Base-by-base conservation (phyloP, 73 alveolate genomes). In the Paramecium biaurelia region DNA sequence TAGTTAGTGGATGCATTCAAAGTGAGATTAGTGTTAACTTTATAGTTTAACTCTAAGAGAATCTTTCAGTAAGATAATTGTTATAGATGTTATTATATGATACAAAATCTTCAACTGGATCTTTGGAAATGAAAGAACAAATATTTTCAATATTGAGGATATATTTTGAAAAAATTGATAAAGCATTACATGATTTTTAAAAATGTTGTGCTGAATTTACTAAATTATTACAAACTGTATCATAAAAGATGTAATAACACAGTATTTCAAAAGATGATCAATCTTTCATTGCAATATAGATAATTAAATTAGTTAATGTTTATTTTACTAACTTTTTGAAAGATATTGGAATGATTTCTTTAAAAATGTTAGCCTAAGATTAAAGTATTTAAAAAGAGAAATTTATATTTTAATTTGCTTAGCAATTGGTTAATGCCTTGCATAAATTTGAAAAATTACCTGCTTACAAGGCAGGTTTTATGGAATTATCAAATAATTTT, bases 271-370 rank as follows among this genome's bases (percentile, higher is more conserved):
- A 37, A 21, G 90, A 79, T 5, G 72, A 79, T 79, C 9, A 79
- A 42, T 38, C 42, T 10, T 79, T 79, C 7, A 79, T 79, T 7
- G 74, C 26, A 23, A 8, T 10, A 41, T 7, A 24, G 7, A 43
- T 79, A 47, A 9, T 79, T 0, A 63, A 63, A 43, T 79, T 79
- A 14, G 74, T 79, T 7, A 79, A 79, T 47, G 28, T 79, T 2
- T 79, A 79, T 79, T 79, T 79, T 43, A 49, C 4, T 9, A 79
- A 79, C 3, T 79, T 79, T 34, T 12, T 79, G 5, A 47, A 79
- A 79, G 90, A 79, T 20, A 79, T 79, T n/a, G 90, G 90, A 38
- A 79, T 79, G 90, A 79, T 79, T 10, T 79, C 90, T 15, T 43
- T 79, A 63, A 79, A 45, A 79, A 79, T 79, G 90, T 47, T 79